A percentile compares a stretch with the other conserved stretches of the same genome.
Evolutionary conservation across 495 filamentous ascomycete genomes (phyloP).

Genomic region (Aspergillus wentii): DNA sequence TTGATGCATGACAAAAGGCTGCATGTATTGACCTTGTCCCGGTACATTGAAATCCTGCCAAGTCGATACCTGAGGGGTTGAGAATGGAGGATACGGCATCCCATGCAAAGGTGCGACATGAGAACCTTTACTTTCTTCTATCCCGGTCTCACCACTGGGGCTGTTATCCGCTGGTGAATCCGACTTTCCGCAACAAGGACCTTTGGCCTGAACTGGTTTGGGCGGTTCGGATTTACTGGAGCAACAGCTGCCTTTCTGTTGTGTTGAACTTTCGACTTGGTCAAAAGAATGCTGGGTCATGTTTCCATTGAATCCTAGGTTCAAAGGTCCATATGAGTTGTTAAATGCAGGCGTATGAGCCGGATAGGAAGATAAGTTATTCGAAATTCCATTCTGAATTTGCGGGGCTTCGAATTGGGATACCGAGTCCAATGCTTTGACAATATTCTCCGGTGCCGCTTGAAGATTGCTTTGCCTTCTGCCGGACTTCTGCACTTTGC

Average conservation of each 20-base stretch:
- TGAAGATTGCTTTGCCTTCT: constrained; percentile 19
- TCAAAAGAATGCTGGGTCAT: no score
- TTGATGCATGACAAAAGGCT: constrained; percentile 12
- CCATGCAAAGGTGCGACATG: constrained; percentile 9
- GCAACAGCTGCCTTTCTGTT: constrained; percentile 21
- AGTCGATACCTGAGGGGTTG: constrained; percentile 11
- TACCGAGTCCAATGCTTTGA: constrained; percentile 21
- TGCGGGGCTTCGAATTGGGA: constrained; percentile 11
- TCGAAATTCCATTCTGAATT: constrained; percentile 14
- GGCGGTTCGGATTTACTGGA: constrained; percentile 19
- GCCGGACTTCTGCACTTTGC: constrained; percentile 25
- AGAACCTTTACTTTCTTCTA: not conserved
- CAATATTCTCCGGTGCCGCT: constrained; percentile 20
- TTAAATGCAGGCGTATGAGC: constrained; percentile 1
- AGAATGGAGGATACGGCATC: constrained; percentile 13
- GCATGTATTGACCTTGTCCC: constrained; percentile 11
- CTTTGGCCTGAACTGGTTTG: constrained; percentile 8
- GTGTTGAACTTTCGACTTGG: constrained; percentile 2
- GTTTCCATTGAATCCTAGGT: no score
- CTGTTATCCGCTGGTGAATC: constrained; percentile 2
- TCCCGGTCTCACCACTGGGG: not conserved
- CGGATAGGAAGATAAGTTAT: constrained; percentile 7
- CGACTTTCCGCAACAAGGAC: constrained; percentile 31
- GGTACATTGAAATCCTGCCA: constrained; percentile 21
- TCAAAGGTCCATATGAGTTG: not conserved